Percentiles rank a stretch among this genome's conserved stretches.
phyloP scores from a whole-genome alignment of 208 protist species.

The Chromosphaera perkinsii region DNA sequence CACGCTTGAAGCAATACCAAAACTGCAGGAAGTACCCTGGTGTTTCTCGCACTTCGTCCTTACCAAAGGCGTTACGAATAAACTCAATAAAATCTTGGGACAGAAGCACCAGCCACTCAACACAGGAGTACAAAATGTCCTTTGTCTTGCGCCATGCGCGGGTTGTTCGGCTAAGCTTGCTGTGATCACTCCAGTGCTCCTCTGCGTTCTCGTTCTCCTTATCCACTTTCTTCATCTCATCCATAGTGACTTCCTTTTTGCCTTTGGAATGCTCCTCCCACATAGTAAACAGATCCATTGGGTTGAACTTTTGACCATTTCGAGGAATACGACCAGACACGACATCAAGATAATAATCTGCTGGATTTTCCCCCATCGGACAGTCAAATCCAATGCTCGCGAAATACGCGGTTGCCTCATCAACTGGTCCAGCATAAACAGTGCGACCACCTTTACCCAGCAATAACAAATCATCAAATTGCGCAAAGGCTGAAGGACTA shows the following conservation, averaged over 20 bases:
- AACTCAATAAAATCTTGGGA: too few species aligned
- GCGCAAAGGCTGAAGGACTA: neutral
- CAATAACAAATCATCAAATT: neutral
- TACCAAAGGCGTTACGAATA: too few species aligned
- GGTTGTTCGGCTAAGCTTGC: neutral
- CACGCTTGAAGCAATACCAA: too few species aligned
- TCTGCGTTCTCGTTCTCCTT: neutral
- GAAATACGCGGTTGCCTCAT: neutral
- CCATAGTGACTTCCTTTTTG: neutral
- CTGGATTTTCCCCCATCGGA: neutral
- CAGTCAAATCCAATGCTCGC: neutral
- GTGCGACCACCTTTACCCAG: neutral
- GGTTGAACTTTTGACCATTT: too few species aligned
- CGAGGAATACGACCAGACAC: neutral
- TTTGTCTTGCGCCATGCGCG: too few species aligned
- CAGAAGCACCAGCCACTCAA: too few species aligned
- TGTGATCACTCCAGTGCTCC: neutral
- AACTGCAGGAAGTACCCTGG: too few species aligned
- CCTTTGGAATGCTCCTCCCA: neutral
- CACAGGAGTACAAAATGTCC: too few species aligned
- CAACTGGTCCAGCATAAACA: neutral
- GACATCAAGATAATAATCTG: neutral
- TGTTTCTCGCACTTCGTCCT: too few species aligned
- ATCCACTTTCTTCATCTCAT: neutral
- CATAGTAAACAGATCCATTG: too few species aligned